A percentile compares a stretch with the other conserved stretches of the same genome.
Evolutionary conservation across 345 rosid species (phyloP).

Genomic region (Eucalyptus erythrocorys): DNA sequence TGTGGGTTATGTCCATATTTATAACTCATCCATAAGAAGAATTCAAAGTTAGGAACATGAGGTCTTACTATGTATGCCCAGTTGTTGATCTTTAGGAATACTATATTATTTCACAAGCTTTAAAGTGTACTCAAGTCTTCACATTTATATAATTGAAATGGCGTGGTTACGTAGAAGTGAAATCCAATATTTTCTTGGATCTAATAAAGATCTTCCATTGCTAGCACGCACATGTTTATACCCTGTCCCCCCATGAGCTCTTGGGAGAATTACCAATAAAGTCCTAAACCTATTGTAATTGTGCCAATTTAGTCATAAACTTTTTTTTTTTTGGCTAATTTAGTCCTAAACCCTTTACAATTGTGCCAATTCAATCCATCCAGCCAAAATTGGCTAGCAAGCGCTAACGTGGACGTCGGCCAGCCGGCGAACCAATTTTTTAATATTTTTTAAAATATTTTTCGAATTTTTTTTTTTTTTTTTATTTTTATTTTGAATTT

Average conservation of each 20-base stretch:
- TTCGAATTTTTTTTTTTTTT: too few species aligned
- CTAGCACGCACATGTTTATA: background rate
- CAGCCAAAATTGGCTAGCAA: too few species aligned
- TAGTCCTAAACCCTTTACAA: too few species aligned
- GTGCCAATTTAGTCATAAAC: too few species aligned
- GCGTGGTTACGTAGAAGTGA: background rate
- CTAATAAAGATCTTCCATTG: background rate
- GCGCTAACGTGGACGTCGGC: too few species aligned
- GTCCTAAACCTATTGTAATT: too few species aligned
- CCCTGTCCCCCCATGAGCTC: background rate
- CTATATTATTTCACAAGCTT: background rate
- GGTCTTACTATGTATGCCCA: background rate
- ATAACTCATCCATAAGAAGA: background rate
- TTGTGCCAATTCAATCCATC: too few species aligned
- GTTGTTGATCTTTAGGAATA: background rate
- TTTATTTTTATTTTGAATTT: too few species aligned
- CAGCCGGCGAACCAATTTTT: too few species aligned
- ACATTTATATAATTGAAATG: background rate
- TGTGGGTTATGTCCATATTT: background rate
- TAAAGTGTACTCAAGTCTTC: background rate
- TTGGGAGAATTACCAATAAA: too few species aligned
- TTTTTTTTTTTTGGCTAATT: too few species aligned
- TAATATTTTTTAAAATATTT: too few species aligned
- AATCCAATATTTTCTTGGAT: background rate
- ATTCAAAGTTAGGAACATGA: background rate